Percentiles rank a stretch among this genome's conserved stretches.
Evolutionary conservation across 176 grass and related monocot species (phyloP).

Genomic region (Carex kokanica): DNA sequence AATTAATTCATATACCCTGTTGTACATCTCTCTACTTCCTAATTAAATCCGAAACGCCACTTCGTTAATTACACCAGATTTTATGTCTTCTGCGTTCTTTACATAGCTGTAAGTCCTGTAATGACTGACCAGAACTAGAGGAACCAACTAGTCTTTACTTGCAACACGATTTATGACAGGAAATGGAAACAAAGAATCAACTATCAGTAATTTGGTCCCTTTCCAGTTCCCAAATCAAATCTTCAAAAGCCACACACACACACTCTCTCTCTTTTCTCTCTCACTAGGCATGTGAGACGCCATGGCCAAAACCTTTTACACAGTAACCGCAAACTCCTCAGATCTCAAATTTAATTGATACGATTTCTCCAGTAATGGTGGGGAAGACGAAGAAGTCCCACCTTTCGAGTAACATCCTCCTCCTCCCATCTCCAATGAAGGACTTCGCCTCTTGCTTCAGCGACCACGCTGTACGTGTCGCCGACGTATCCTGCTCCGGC

Average conservation of each 20-base stretch:
- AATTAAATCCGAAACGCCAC: constrained; percentile 2
- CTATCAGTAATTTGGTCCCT: not conserved
- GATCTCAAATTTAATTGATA: constrained; percentile 3
- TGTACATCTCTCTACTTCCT: not conserved
- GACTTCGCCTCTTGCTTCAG: constrained; percentile 81
- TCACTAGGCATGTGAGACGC: not conserved
- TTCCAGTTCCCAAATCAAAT: constrained; percentile 19
- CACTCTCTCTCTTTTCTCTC: constrained; percentile 15
- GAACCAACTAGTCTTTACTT: not conserved
- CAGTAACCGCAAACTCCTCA: constrained; percentile 3
- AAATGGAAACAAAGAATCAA: not conserved
- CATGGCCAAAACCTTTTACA: constrained; percentile 18
- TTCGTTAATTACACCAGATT: not conserved
- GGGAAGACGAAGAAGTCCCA: constrained; percentile 15
- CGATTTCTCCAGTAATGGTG: constrained; percentile 16
- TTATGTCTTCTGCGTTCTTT: not conserved
- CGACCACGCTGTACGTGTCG: constrained; percentile 62
- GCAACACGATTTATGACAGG: not conserved
- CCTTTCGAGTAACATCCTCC: constrained; percentile 31
- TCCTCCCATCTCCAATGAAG: constrained; percentile 51
- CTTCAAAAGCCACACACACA: constrained; percentile 18
- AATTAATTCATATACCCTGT: not conserved
- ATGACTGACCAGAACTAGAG: not conserved
- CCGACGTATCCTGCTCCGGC: constrained; percentile 42
- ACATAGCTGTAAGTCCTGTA: not conserved